phyloP scores from a whole-genome alignment of 1,139 yeast species.

The Kodamaea plutei region DNA sequence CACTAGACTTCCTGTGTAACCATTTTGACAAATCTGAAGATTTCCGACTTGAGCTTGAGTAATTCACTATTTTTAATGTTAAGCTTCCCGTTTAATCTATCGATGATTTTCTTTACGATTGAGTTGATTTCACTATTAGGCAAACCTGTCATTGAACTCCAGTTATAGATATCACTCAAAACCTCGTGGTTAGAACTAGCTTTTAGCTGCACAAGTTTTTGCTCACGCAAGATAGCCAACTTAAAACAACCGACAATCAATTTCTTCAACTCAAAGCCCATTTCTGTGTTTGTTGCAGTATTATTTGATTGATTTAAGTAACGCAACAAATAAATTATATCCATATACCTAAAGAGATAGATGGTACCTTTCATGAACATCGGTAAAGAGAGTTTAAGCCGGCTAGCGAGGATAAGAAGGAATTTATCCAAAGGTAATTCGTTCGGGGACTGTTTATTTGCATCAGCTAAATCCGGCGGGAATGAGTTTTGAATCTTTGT shows the following conservation, averaged over 20 bases:
- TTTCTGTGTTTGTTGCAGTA: conserved; percentile 31
- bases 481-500: conserved; percentile 44
- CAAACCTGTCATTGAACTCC: conserved; percentile 40
- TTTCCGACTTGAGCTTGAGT: conserved; percentile 36
- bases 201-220: conserved; percentile 9
- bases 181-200: conserved; percentile 7
- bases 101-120: conserved; percentile 36
- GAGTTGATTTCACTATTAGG: conserved; percentile 33
- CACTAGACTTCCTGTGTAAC: conserved; percentile 33
- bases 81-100: conserved; percentile 43
- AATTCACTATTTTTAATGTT: conserved; percentile 38
- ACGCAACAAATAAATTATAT: conserved; percentile 43
- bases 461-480: conserved; percentile 31
- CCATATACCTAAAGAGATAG: conserved; percentile 48
- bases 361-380: conserved; percentile 42
- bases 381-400: conserved; percentile 35
- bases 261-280: conserved; percentile 44
- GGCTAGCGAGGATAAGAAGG: conserved; percentile 34
- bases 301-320: conserved; percentile 48
- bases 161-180: conserved; percentile 12
- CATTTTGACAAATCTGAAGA: conserved; percentile 44
- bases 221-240: conserved; percentile 35
- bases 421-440: conserved; percentile 43
- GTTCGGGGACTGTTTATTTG: conserved; percentile 20
- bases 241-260: conserved; percentile 45